A percentile compares a stretch with the other conserved stretches of the same genome.
Conservation (phyloP, 257 asterid species). For the Solanum paucissectum region DNA sequence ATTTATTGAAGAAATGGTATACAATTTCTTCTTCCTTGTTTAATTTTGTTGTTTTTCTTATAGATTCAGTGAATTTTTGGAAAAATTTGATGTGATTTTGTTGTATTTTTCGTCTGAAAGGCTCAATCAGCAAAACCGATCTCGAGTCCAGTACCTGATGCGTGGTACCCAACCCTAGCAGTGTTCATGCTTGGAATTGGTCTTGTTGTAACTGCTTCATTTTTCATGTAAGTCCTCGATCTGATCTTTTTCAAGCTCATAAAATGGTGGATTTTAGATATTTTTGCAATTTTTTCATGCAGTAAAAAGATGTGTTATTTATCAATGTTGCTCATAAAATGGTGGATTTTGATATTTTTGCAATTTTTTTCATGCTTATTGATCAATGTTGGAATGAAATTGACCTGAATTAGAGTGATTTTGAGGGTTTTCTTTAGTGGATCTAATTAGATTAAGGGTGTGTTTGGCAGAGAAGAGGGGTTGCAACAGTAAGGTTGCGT, state of each 20-base stretch:
- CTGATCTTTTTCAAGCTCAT: background rate
- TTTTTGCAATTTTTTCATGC: background rate
- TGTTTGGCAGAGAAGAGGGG: background rate
- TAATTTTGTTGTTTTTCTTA: fast-evolving
- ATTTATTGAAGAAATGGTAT: background rate
- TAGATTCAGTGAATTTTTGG: background rate
- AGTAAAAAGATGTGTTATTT: background rate
- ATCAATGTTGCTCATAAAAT: background rate
- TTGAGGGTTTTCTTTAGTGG: background rate
- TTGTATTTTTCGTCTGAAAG: conserved; percentile 1
- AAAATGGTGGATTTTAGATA: background rate
- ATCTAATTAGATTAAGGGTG: background rate
- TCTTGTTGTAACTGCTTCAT: conserved; percentile 71
- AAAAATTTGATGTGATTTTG: background rate
- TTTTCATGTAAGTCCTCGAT: conserved; percentile 56
- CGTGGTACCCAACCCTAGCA: conserved; percentile 83
- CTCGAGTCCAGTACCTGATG: conserved; percentile 84
- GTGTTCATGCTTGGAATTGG: conserved; percentile 73
- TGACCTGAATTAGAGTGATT: background rate
- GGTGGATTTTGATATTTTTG: background rate
- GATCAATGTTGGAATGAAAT: background rate
- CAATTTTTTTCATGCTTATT: background rate
- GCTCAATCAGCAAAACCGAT: conserved; percentile 72
- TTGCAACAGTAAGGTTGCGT: background rate
- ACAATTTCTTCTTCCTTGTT: background rate